These are phyloP conservation scores for Zasmidium cellare DNA, from an alignment of 2,329 filamentous ascomycete species.

Conservation along the genomic window DNA sequence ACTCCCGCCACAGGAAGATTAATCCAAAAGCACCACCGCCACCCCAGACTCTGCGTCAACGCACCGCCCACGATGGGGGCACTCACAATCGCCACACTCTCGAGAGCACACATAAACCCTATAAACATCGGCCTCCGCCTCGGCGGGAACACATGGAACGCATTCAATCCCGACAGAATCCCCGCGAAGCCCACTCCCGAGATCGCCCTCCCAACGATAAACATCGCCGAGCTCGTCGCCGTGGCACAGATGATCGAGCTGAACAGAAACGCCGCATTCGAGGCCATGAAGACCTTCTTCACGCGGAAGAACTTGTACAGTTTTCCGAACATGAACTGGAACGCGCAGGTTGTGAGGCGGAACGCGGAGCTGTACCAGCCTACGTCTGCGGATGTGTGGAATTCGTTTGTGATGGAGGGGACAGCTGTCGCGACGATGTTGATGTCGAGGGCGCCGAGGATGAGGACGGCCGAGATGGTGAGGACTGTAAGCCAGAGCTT, in stretches of 20 bases:
- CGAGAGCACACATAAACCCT: constrained; percentile 27
- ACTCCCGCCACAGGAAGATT: constrained; percentile 33
- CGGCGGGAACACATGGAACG: constrained; percentile 28
- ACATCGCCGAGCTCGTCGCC: constrained; percentile 28
- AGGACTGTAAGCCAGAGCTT: background rate
- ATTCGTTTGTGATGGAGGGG: constrained; percentile 49
- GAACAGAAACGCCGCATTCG: constrained; percentile 27
- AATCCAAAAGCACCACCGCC: constrained; percentile 39
- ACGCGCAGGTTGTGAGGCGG: constrained; percentile 17
- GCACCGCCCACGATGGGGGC: constrained; percentile 38
- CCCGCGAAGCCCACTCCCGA: constrained; percentile 30
- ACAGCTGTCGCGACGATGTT: constrained; percentile 39
- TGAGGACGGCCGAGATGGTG: constrained; percentile 5
- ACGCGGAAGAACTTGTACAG: constrained; percentile 36
- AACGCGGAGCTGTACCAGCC: constrained; percentile 43
- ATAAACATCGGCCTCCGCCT: constrained; percentile 29
- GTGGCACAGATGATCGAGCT: constrained; percentile 31
- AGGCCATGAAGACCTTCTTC: constrained; percentile 30
- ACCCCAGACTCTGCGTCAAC: constrained; percentile 35
- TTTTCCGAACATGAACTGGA: constrained; percentile 31
- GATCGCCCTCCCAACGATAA: constrained; percentile 35
- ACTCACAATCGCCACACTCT: constrained; percentile 28
- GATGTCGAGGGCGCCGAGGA: constrained; percentile 2
- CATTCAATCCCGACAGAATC: constrained; percentile 34
- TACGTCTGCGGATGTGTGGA: constrained; percentile 46